These are phyloP conservation scores for Penicillium diatomitis DNA, from an alignment of 495 filamentous ascomycete species.

Conservation along the genomic window DNA sequence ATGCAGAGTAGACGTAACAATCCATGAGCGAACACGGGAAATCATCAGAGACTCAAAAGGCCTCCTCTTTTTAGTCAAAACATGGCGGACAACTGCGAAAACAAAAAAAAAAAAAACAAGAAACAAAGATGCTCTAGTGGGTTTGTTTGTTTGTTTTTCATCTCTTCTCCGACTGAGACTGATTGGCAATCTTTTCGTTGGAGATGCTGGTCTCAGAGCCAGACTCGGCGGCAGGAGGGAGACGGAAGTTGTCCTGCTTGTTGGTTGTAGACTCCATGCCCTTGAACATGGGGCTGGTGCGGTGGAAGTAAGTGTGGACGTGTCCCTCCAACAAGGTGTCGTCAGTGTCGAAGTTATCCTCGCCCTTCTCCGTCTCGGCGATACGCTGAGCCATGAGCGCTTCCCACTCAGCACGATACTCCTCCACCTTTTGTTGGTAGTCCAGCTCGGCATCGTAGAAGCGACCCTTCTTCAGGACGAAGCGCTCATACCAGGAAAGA, in stretches of 20 bases:
- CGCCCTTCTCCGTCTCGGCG: conserved; percentile 36
- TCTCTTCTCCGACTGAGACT: neutral
- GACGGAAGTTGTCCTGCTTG: conserved; percentile 29
- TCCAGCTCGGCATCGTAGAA: conserved; percentile 71
- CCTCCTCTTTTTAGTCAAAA: no score
- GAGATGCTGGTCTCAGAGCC: conserved; percentile 7
- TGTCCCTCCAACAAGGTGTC: conserved; percentile 35
- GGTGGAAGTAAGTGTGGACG: conserved; percentile 41
- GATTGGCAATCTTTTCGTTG: conserved; percentile 2
- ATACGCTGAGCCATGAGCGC: conserved; percentile 37
- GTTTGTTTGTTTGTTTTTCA: neutral
- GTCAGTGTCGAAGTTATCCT: conserved; percentile 28
- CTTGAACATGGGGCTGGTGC: conserved; percentile 43
- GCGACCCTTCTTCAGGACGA: conserved; percentile 55
- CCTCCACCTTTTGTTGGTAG: conserved; percentile 68
- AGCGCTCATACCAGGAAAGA: conserved; percentile 71
- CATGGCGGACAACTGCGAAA: neutral
- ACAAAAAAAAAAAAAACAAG: neutral
- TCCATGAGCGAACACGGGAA: no score
- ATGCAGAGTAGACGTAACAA: no score
- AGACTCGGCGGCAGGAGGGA: conserved; percentile 33
- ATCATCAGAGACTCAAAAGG: no score
- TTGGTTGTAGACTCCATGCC: conserved; percentile 25
- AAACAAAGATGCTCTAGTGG: neutral
- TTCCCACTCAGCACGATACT: conserved; percentile 65